Evolutionary conservation across 768 basidiomycete species (phyloP).

Genomic region (Sporobolomyces phaffii): DNA sequence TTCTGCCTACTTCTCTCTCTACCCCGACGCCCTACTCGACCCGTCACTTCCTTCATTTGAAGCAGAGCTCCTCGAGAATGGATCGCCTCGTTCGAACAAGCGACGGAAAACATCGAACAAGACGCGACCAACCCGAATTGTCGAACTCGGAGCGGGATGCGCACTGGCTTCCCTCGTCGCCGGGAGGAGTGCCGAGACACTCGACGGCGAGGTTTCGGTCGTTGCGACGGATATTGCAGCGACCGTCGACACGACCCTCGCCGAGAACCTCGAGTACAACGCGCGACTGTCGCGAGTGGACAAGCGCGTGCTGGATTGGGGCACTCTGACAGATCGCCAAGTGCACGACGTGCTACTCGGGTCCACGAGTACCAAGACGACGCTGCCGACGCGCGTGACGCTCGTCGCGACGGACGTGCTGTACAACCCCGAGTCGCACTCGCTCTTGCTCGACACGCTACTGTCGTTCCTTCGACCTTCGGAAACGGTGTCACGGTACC

Average conservation of each 20-base stretch:
- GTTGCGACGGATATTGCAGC: conserved; percentile 36
- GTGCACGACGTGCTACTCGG: neutral
- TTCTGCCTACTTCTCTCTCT: conserved; percentile 21
- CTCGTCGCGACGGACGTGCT: conserved; percentile 39
- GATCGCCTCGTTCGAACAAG: neutral
- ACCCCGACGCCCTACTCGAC: neutral
- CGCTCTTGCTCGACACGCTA: conserved; percentile 31
- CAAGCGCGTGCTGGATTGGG: conserved; percentile 32
- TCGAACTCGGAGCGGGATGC: conserved; percentile 42
- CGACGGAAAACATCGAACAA: neutral
- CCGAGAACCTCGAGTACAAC: conserved; percentile 33
- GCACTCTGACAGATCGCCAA: neutral
- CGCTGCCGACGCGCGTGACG: neutral
- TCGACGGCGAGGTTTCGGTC: neutral
- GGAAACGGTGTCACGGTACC: neutral
- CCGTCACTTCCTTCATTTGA: neutral
- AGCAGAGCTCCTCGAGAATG: too few species aligned
- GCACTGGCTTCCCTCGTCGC: conserved; percentile 23
- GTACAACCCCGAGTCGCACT: conserved; percentile 38
- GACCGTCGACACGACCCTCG: conserved; percentile 35
- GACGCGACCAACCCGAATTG: neutral
- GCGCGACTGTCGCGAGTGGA: neutral
- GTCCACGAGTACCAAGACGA: too few species aligned
- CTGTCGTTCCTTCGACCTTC: conserved; percentile 42
- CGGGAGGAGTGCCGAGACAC: neutral